Evolutionary conservation across 306 rosid species (phyloP), one percentile per base, ranked within the genome.

Genomic region (Citrullus amarus): DNA sequence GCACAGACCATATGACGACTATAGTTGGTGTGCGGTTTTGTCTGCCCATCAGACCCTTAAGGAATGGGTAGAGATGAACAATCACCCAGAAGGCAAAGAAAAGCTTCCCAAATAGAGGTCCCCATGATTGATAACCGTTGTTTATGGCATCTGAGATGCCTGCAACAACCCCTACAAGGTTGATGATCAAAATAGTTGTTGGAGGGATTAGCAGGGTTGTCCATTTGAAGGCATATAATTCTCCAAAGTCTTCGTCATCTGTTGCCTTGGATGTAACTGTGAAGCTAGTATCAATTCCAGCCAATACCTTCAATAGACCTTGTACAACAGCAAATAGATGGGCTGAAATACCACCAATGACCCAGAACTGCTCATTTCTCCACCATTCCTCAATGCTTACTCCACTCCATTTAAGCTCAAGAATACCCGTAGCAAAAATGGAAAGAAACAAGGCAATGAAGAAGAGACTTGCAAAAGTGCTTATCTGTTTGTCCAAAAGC

Each of bases 341-440:
- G 69, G 96, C 97, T 63, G 98, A 91, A 34, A 95, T 93, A 83
- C 98, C 95, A 48, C 97, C 98, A 80, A 95, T 95, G 82, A 95
- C 98, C 97, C 97, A 95, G 80, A 95, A 95, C 81, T 95, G 98
- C 87, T 95, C 99, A 75, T 92, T 95, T 86, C 99, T 95, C 99
- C 99, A 95, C 99, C 97, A 91, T 83, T 95, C 98, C 80, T 95
- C 98, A 22, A 95, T 95, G 91, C 96, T 91, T 44, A 95, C 98
- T 79, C 97, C 97, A 82, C 97, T 92, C 98, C 98, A 95, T 86
- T 89, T 92, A 81, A 95, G 86, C 89, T 95, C 99, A 58, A 95
- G 97, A 81, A 95, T 79, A n/a, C 96, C 97, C 1, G 99, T 89
- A 9, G 91, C 97, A 3, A 89, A 78, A 95, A 95, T 92, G 28